Base-by-base conservation (phyloP, 2,329 filamentous ascomycete species). In the Bipolaris gigantea region DNA sequence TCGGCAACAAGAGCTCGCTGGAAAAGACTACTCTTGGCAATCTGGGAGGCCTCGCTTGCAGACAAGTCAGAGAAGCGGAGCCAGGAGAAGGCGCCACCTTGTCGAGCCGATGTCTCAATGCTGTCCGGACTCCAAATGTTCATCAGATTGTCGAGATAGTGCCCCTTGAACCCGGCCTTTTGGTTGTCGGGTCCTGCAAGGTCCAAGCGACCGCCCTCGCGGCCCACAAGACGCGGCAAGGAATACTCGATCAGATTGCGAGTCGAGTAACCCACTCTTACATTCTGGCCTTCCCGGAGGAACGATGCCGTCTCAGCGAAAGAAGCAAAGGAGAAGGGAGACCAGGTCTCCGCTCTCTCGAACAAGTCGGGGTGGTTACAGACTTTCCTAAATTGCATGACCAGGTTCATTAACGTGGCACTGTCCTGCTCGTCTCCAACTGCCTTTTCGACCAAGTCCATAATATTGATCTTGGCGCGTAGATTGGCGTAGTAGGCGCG, bases 311-410 rank as follows among this genome's bases (percentile, higher is more conserved):
- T 97, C 78, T 99, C 94, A 13, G 92, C 94, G 75, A 93, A 99
- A 72, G 88, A 85, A n/a, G 87, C 85, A 65, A 89, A 86, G 0
- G 90, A 89, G 66, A 93, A 88, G 0, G 94, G 91, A 8, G 92
- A 96, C 21, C 85, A 88, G 8, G 91, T 96, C 57, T 97, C 93
- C 9, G 93, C 92, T 41, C 94, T 88, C 75, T 99, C 92, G 65
- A 99, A 99, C 32, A 99, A 77, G 76, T 99, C 94, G 0, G 94
- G 94, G 72, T 99, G 94, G 71, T 99, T 99, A 79, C 94, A 99
- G 53, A 99, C 94, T 78, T 99, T 99, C 66, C 94, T 86, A 84
- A 99, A 99, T 77, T 99, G 94, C 94, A 99, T 99, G 60, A 99
- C 94, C 61, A 99, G 81, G 75, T 99, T 99, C 94, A 99, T 97